Evolutionary conservation across 1,139 yeast species (phyloP).

Genomic region (Sugiyamaella japonica): DNA sequence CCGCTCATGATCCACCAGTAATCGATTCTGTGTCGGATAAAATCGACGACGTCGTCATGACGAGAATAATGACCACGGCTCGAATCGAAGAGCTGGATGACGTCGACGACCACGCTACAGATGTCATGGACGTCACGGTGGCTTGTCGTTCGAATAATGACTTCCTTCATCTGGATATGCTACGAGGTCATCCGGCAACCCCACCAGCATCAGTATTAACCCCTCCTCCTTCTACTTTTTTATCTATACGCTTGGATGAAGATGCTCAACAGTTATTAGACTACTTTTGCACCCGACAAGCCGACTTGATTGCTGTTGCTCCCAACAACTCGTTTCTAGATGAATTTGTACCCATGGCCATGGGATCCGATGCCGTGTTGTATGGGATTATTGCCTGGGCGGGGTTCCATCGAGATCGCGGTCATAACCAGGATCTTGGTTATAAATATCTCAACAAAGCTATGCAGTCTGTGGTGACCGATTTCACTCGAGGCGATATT

Average conservation of each 20-base stretch:
- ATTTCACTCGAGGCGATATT: conserved; percentile 31
- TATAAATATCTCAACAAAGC: conserved; percentile 38
- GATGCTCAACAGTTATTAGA: conserved; percentile 57
- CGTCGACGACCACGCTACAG: neutral
- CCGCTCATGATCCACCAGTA: conserved; percentile 2
- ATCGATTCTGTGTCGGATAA: conserved; percentile 7
- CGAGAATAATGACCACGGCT: conserved; percentile 4
- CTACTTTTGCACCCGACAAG: conserved; percentile 62
- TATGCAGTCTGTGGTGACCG: conserved; percentile 30
- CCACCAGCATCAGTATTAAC: conserved; percentile 16
- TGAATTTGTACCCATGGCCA: conserved; percentile 78
- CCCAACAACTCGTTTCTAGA: conserved; percentile 68
- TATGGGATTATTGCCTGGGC: conserved; percentile 78
- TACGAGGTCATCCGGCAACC: conserved; percentile 7
- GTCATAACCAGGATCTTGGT: conserved; percentile 42
- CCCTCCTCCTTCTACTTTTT: conserved; percentile 23
- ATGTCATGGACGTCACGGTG: neutral
- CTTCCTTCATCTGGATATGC: conserved; percentile 10
- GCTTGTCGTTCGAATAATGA: neutral
- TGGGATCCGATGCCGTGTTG: conserved; percentile 63
- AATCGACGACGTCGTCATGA: conserved; percentile 7
- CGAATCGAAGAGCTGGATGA: conserved; percentile 1
- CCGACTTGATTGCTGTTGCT: conserved; percentile 61
- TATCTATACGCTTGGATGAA: conserved; percentile 41
- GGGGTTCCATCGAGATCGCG: conserved; percentile 57